Evolutionary conservation across 805 yeast species (phyloP), one percentile per base, ranked within the genome.

Genomic region (Myxozyma neotropica): DNA sequence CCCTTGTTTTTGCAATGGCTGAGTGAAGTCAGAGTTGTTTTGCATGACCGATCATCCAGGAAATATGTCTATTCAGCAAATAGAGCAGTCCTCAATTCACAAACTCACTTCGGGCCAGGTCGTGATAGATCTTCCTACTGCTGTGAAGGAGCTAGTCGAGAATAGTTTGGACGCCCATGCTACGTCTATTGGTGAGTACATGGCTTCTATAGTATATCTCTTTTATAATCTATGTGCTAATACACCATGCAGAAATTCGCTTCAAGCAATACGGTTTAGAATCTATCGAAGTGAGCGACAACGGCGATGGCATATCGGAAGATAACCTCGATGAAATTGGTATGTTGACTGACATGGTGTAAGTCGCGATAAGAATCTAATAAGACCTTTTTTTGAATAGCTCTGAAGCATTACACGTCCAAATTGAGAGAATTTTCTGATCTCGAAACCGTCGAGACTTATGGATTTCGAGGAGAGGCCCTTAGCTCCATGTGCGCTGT

Each of bases 21-120:
- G n/a, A n/a, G n/a, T n/a, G n/a, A n/a, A n/a, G n/a, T n/a, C n/a
- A n/a, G n/a, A n/a, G n/a, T n/a, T n/a, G n/a, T n/a, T n/a, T n/a
- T n/a, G n/a, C n/a, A n/a, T n/a, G n/a, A n/a, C n/a, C n/a, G n/a
- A n/a, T n/a, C n/a, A 15, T n/a, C 17, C 21, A 15, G 6, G 13
- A 17, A n/a, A 39, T 13, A 53, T 43, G 52, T 53, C 55, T 23
- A 75, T 76, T 60, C 67, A 68, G 35, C 76, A 77, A 4, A 81
- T 85, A 27, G 77, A 76, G 36, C 64, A 64, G 0, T 66, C 68
- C 8, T 96, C 92, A 66, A 79, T 91, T 5, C 89, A 88, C 65
- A 78, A 80, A 59, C 83, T 93, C 58, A 90, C 97, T 0, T 89
- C 97, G 0, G 97, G 97, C 0, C 99, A 94, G 72, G 98, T 94